These are phyloP conservation scores for Torrubiella hemipterigena DNA, from an alignment of 2,329 filamentous ascomycete species.

Conservation along the genomic window DNA sequence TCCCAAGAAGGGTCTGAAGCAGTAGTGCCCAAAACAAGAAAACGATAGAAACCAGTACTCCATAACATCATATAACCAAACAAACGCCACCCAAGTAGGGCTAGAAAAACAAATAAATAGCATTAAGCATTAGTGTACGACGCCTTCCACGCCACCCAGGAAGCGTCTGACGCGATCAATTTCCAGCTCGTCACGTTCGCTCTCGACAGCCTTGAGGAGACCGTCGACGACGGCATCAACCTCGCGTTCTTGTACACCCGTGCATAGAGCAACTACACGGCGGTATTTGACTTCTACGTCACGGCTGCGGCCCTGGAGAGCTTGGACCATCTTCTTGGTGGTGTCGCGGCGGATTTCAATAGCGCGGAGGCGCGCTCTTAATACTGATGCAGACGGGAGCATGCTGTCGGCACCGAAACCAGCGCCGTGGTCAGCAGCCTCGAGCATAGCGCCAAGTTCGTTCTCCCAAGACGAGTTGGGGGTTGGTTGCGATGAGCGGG, in stretches of 20 bases:
- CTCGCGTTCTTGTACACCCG: slow-evolving; percentile 61
- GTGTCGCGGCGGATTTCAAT: slow-evolving; percentile 57
- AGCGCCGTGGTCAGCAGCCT: slow-evolving; percentile 25
- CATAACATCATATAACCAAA: neutral
- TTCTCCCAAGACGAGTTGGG: slow-evolving; percentile 40
- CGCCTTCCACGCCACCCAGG: slow-evolving; percentile 63
- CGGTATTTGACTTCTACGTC: slow-evolving; percentile 83
- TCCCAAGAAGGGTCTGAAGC: too few relatives aligned
- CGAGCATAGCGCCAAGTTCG: slow-evolving; percentile 36
- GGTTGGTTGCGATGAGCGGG: slow-evolving; percentile 27
- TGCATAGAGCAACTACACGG: slow-evolving; percentile 78
- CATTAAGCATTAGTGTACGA: slow-evolving; percentile 25
- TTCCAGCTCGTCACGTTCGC: slow-evolving; percentile 66
- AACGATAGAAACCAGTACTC: too few relatives aligned
- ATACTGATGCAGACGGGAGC: slow-evolving; percentile 45
- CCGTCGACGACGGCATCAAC: slow-evolving; percentile 73
- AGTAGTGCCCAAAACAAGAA: neutral
- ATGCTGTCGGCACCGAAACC: slow-evolving; percentile 24
- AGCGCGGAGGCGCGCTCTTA: slow-evolving; percentile 58
- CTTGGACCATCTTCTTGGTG: slow-evolving; percentile 54
- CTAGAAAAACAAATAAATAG: neutral
- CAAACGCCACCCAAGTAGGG: neutral
- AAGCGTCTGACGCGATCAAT: slow-evolving; percentile 69
- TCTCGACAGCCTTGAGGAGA: slow-evolving; percentile 79
- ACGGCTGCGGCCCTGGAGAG: slow-evolving; percentile 65